Evolutionary conservation across 2,329 filamentous ascomycete species (phyloP), one percentile per base, ranked within the genome.

Genomic region (Didymellaceae sp.): DNA sequence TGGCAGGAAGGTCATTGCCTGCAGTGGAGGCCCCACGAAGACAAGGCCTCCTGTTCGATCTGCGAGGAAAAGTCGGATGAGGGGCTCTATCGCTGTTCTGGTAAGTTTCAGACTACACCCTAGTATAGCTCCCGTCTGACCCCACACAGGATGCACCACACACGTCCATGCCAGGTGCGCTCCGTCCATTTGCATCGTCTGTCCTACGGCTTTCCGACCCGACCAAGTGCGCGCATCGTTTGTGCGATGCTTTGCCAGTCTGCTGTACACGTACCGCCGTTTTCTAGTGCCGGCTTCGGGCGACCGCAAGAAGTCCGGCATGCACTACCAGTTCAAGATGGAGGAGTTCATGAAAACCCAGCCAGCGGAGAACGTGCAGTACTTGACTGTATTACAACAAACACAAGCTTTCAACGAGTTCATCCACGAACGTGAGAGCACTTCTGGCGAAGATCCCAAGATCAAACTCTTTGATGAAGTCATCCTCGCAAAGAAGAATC

Each of bases 1-100:
- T 94, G 90, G 90, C 87, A 91, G 1, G 90, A 94, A 71, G 90
- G 90, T 0, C 90, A 94, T 75, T 92, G 88, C 72, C 83, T 94
- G 74, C 82, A 86, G 52, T 88, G 84, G 79, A 78, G 80, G 44
- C 66, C 77, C 1, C 76, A 80, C 13, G 88, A 92, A 60, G 75
- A 76, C 11, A 78, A 79, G 30, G 83, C 83, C 0, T 77, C 79
- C 5, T 94, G 90, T 70, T 84, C 84, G 1, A 81, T 93, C 38
- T 94, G 90, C 66, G 88, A 91, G 35, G 90, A 93, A 37, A 86
- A 84, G 53, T 83, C 87, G 24, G 79, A 81, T 35, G 89, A 93
- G 41, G 89, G 88, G 6, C 82, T 90, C 41, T 94, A 90, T 74
- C 83, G 83, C 60, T 94, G 90, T 72, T 80, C 77, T 61, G 77